Conservation (phyloP, 148 eudicot genomes). For the Cornus controversa region DNA sequence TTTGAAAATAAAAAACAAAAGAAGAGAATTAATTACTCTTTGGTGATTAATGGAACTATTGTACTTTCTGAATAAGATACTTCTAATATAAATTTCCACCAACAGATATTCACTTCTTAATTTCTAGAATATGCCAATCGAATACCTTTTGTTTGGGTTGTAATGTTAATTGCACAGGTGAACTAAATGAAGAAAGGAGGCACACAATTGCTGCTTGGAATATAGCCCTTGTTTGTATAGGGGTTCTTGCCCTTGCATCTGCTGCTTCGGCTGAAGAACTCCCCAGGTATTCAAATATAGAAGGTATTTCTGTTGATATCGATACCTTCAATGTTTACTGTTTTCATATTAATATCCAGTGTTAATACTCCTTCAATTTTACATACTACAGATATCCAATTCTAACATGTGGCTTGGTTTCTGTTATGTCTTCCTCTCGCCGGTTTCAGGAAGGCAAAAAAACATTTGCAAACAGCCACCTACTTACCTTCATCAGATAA, state of each 20-base stretch:
- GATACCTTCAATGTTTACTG: too few relatives aligned
- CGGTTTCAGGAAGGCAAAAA: too few relatives aligned
- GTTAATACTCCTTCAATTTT: neutral
- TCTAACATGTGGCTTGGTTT: neutral
- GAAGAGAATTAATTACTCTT: neutral
- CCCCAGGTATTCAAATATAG: conserved; percentile 30
- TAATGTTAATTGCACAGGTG: conserved; percentile 18
- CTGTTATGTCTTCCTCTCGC: neutral
- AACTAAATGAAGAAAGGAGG: conserved; percentile 26
- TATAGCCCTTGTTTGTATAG: conserved; percentile 34
- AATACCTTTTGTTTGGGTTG: neutral
- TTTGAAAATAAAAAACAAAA: neutral
- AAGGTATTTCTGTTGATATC: too few relatives aligned
- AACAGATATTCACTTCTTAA: too few relatives aligned
- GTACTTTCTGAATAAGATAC: too few relatives aligned
- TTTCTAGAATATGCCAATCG: neutral
- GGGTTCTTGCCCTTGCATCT: conserved; percentile 47
- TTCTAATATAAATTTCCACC: neutral
- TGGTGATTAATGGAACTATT: neutral
- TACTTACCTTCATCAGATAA: too few relatives aligned
- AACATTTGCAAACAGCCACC: too few relatives aligned
- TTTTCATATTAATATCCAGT: too few relatives aligned
- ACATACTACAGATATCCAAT: neutral
- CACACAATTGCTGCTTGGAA: conserved; percentile 50
- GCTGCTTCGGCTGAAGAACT: conserved; percentile 51